Base-by-base conservation (phyloP, 2,329 filamentous ascomycete species). In the Colletotrichum agaves region DNA sequence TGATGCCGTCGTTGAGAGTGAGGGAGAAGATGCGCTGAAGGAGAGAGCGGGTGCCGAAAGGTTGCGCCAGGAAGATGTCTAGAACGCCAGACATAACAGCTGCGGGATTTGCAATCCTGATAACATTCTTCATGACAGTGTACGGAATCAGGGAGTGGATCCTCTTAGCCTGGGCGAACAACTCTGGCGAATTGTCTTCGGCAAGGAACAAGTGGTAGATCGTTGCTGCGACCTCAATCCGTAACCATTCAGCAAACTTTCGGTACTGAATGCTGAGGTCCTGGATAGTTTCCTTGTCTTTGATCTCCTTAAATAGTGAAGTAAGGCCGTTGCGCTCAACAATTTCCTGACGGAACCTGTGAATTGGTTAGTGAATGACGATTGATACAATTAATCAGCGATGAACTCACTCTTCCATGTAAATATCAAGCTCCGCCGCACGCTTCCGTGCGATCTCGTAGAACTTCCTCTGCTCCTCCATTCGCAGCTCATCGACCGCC, bases 181-280 rank as follows among this genome's bases (percentile, higher is more conserved):
- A 81, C 76, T 99, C 96, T 1, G 96, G 94, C 0, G 95, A 98
- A 78, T 99, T 99, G 80, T 99, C 96, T 78, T 99, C 96, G 5
- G 96, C 96, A 49, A 99, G 86, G 84, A 99, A 99, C 37, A 99
- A 84, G 78, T 99, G 96, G 76, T 99, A 99, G 67, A 98, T 89
- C 21, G 96, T 98, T 44, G 96, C 96, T 23, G 96, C 96, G 55
- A 99, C 91, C 81, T 99, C 96, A 75, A 99, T 99, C 43, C 96
- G 91, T 57, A 98, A 83, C 96, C 96, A 99, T 78, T 99, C 96
- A 17, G 95, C 95, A 76, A 99, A 98, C 78, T 98, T 99, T 75
- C 96, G 93, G 78, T 98, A 98, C 77, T 98, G 94, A 11, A 97
- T 91, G 75, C 93, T 97, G 60, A 99, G 86, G 72, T 98, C 93